Percentiles rank a stretch among this genome's conserved stretches.
phyloP scores from a whole-genome alignment of 2,329 filamentous ascomycete genomes.

The Teratosphaeria gauchensis region DNA sequence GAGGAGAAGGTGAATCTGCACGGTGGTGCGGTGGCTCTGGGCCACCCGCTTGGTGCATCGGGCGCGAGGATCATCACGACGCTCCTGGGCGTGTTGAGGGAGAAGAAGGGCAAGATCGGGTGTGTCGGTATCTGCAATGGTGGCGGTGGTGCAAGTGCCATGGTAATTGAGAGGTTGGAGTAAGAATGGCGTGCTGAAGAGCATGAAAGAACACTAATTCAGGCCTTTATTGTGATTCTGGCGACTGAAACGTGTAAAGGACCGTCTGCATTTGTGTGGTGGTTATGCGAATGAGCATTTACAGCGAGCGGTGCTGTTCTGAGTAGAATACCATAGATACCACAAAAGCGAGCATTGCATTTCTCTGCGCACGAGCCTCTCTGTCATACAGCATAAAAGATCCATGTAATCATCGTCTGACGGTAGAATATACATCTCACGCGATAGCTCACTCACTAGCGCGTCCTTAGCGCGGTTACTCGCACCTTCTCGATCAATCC shows the following conservation, averaged over 20 bases:
- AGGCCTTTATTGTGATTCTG: neutral
- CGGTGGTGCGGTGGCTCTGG: conserved; percentile 89
- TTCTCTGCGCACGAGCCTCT: too few species aligned
- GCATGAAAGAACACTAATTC: neutral
- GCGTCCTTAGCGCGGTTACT: neutral
- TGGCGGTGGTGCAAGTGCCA: conserved; percentile 84
- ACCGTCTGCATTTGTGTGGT: neutral
- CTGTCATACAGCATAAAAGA: neutral
- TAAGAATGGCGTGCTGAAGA: neutral
- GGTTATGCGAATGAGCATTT: neutral
- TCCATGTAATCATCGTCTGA: neutral
- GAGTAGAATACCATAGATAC: neutral
- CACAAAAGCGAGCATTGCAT: neutral
- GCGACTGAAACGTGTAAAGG: neutral
- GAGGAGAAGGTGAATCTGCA: conserved; percentile 90
- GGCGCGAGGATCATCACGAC: conserved; percentile 91
- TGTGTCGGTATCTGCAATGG: conserved; percentile 96
- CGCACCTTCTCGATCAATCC: neutral
- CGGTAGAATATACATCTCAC: neutral
- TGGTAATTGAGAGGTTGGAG: conserved; percentile 63
- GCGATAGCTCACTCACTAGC: neutral
- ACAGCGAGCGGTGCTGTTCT: neutral
- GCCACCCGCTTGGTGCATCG: conserved; percentile 87
- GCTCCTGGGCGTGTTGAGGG: conserved; percentile 74
- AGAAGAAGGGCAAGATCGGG: conserved; percentile 89